Evolutionary conservation across 1,139 yeast genomes (phyloP).

Genomic region (Kodamaea plutei): DNA sequence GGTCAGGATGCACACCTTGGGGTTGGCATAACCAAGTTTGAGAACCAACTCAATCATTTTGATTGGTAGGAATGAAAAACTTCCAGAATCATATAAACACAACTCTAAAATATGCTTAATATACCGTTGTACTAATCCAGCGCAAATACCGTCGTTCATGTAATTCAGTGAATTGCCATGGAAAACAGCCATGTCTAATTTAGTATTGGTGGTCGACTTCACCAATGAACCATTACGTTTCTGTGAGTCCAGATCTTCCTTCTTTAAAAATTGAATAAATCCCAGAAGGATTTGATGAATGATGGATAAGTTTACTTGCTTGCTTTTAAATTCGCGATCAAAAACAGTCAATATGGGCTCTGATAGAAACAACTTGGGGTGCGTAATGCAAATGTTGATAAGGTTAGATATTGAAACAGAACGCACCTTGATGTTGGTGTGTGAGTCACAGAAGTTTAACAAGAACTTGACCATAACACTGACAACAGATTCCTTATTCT

Average conservation of each 20-base stretch:
- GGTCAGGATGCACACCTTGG: conserved; percentile 63
- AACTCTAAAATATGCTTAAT: conserved; percentile 43
- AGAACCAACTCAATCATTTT: conserved; percentile 53
- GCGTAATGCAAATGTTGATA: conserved; percentile 52
- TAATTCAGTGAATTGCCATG: conserved; percentile 47
- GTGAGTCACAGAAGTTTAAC: conserved; percentile 44
- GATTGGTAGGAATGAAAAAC: conserved; percentile 46
- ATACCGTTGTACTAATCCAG: conserved; percentile 66
- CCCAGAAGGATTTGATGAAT: conserved; percentile 52
- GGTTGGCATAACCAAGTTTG: conserved; percentile 68
- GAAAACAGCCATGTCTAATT: conserved; percentile 47
- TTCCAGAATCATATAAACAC: conserved; percentile 45
- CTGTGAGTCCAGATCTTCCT: conserved; percentile 47
- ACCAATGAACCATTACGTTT: conserved; percentile 32
- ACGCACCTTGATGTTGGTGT: conserved; percentile 26
- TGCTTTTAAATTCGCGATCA: conserved; percentile 45
- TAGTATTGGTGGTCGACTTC: conserved; percentile 24
- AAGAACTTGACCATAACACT: conserved; percentile 55
- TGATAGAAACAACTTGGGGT: conserved; percentile 60
- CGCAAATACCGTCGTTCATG: conserved; percentile 66
- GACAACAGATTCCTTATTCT: conserved; percentile 49
- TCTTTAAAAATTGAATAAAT: conserved; percentile 49
- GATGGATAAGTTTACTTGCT: conserved; percentile 22
- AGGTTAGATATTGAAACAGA: conserved; percentile 54
- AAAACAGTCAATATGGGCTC: conserved; percentile 48